Base-by-base conservation (phyloP, 768 basidiomycete species). In the Mycena amicta region DNA sequence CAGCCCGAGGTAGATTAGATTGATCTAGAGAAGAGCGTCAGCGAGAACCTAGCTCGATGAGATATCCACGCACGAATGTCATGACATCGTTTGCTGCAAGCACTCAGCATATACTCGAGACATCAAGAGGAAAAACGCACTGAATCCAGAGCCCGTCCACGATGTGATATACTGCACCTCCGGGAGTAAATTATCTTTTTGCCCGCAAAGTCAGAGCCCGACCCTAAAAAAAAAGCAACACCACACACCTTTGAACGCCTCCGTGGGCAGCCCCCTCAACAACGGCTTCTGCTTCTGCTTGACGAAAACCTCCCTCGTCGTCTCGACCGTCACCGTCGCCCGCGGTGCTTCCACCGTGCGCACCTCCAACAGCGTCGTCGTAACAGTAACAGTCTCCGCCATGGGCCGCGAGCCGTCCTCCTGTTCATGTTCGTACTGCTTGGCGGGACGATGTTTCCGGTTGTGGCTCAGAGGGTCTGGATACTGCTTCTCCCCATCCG, bases 121-220 rank as follows among this genome's bases (percentile, higher is more conserved):
- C 2, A 25, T 39, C 27, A 46, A 22, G 45, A 23, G 18, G 33
- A 13, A 46, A 8, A 13, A 67, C 71, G 56, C 58, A 71, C 71
- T 79, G 80, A 80, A 82, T 20, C 80, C 80, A 1, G 77, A 76
- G 25, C 74, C 74, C 5, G 75, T 68, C 78, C 78, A 82, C 16
- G 77, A 77, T 0, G 80, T 80, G 50, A 82, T 73, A 59, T 81
- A 82, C 55, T 75, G 67, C 4, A 71, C 74, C 33, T 81, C 77
- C 27, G 74, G 67, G 11, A 75, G 74, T 18, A 81, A 67, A 55
- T 81, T 81, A 56, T 80, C 80, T 77, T 43, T n/a, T n/a, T n/a
- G n/a, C n/a, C 4, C 28, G 41, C n/a, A 18, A 22, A n/a, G 37
- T 39, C 18, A 28, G 51, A 18, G 11, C 33, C 22, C n/a, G 28